These are phyloP conservation scores for Ogataea polymorpha DNA, from an alignment of 805 yeast species.

Conservation along the genomic window DNA sequence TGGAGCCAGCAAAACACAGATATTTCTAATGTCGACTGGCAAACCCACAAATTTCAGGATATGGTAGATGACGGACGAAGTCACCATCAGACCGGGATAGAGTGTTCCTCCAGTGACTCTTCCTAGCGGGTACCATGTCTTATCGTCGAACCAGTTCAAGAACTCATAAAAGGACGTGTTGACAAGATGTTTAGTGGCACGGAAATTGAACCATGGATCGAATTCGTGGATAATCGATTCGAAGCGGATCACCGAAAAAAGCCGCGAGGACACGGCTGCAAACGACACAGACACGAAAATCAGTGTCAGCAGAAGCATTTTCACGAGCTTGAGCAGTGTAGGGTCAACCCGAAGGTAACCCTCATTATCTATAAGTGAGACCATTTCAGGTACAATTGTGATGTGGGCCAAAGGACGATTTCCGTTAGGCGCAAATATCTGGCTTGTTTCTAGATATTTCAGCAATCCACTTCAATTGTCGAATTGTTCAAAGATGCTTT, in stretches of 20 bases:
- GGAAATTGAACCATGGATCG: conserved; percentile 93
- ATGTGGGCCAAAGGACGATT: not conserved
- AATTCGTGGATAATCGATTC: conserved; percentile 97
- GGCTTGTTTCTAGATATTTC: not conserved
- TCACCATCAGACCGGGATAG: conserved; percentile 98
- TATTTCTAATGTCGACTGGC: conserved; percentile 91
- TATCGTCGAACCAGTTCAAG: conserved; percentile 96
- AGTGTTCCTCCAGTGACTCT: conserved; percentile 98
- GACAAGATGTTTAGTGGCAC: conserved; percentile 93
- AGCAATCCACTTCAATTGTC: conserved; percentile 3
- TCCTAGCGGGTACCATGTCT: conserved; percentile 99
- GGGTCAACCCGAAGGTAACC: conserved; percentile 27
- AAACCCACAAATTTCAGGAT: conserved; percentile 59
- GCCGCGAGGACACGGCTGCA: conserved; percentile 88
- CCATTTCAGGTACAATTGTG: conserved; percentile 8
- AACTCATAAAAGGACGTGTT: conserved; percentile 83
- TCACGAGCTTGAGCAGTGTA: conserved; percentile 20
- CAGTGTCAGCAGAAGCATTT: conserved; percentile 52
- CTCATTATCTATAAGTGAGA: conserved; percentile 21
- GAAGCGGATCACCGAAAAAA: conserved; percentile 93
- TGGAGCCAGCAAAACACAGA: conserved; percentile 95
- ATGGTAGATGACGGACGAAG: conserved; percentile 88
- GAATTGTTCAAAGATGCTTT: conserved; percentile 1
- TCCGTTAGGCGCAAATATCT: not conserved
- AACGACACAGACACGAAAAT: conserved; percentile 79